These are phyloP conservation scores for Serendipita vermifera DNA, from an alignment of 768 basidiomycete species.

Conservation along the genomic window DNA sequence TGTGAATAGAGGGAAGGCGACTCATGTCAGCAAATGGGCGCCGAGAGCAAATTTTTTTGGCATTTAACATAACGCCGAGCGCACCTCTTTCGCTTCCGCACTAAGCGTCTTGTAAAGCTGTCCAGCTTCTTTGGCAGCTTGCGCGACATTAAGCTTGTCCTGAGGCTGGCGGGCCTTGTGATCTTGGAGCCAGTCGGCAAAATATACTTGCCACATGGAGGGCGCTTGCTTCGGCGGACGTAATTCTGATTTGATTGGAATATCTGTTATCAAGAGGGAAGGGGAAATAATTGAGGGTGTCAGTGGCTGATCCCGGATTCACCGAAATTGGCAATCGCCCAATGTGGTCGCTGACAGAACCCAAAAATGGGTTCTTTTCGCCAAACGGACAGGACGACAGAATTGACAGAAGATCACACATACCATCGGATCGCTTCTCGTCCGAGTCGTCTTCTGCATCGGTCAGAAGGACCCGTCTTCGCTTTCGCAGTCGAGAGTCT, in stretches of 20 bases:
- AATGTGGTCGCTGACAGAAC: too few species aligned
- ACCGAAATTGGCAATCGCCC: too few species aligned
- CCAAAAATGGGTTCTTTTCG: too few species aligned
- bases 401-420: neutral
- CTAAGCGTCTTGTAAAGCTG: slow-evolving; percentile 73
- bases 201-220: slow-evolving; percentile 93
- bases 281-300: neutral
- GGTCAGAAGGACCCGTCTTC: neutral
- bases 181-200: slow-evolving; percentile 84
- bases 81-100: slow-evolving; percentile 72
- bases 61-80: slow-evolving; percentile 13
- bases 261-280: slow-evolving; percentile 21
- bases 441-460: neutral
- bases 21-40: slow-evolving; percentile 15
- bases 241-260: slow-evolving; percentile 59
- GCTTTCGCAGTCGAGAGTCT: neutral
- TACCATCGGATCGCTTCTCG: neutral
- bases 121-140: slow-evolving; percentile 89
- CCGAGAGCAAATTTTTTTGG: neutral
- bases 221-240: slow-evolving; percentile 85
- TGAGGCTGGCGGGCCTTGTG: slow-evolving; percentile 22
- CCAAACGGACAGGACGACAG: neutral
- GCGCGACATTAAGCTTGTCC: slow-evolving; percentile 84
- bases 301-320: too few species aligned
- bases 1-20: slow-evolving; percentile 23